Conservation (phyloP, 116 monocot genomes). For the Papilionanthe hybrid region DNA sequence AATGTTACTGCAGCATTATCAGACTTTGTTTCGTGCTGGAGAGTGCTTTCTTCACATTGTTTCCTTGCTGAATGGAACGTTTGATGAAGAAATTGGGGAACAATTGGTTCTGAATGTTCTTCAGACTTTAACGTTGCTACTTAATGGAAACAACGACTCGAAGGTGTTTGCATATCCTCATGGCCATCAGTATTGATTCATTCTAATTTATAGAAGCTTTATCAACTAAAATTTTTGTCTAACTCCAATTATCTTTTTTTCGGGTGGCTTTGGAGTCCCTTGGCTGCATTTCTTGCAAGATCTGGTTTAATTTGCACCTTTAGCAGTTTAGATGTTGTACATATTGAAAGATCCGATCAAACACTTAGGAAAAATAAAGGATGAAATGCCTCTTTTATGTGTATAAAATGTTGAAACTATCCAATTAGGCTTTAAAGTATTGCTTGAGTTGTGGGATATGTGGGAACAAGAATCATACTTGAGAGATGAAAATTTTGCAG, state of each 20-base stretch:
- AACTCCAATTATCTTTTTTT: background rate
- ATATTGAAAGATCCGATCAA: background rate
- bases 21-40: conserved; percentile 74
- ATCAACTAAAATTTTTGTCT: background rate
- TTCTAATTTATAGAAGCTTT: background rate
- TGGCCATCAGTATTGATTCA: background rate
- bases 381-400: no score
- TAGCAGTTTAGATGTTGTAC: background rate
- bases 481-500: no score
- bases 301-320: background rate
- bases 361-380: no score
- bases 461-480: no score
- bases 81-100: conserved; percentile 76
- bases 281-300: background rate
- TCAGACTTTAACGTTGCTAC: conserved; percentile 68
- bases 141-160: conserved; percentile 63
- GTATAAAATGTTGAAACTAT: no score
- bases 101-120: conserved; percentile 81
- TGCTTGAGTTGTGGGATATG: no score
- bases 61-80: conserved; percentile 78
- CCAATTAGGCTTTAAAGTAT: no score
- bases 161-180: conserved; percentile 42
- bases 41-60: conserved; percentile 95
- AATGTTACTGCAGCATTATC: conserved; percentile 58
- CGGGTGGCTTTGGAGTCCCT: background rate